These are phyloP conservation scores for Lagenidium sp. DNA, from an alignment of 352 stramenopile genomes.

Conservation along the genomic window DNA sequence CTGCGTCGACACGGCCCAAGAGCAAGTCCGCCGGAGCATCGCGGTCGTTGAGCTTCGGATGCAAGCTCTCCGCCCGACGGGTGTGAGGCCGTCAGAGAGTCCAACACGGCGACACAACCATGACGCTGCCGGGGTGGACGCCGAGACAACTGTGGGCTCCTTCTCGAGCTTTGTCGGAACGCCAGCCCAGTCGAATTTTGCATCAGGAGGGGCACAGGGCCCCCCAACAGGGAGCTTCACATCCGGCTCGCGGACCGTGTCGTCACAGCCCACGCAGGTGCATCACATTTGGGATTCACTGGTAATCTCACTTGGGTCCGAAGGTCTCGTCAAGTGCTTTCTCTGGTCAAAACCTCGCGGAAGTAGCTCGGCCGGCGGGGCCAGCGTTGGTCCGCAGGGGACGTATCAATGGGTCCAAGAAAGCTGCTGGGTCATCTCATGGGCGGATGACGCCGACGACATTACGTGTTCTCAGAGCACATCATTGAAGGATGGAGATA, in stretches of 20 bases:
- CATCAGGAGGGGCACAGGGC: background rate
- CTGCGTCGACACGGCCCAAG: conserved; percentile 68
- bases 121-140: background rate
- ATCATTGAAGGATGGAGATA: conserved; percentile 67
- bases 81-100: conserved; percentile 4
- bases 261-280: conserved; percentile 2
- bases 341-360: conserved; percentile 64
- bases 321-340: conserved; percentile 77
- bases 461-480: conserved; percentile 82
- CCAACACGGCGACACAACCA: conserved; percentile 5
- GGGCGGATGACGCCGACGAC: conserved; percentile 71
- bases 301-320: conserved; percentile 60
- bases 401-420: conserved; percentile 62
- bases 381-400: background rate
- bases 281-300: conserved; percentile 51
- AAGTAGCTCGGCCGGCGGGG: conserved; percentile 3
- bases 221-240: background rate
- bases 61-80: conserved; percentile 1
- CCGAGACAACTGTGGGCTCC: background rate
- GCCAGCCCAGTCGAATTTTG: background rate
- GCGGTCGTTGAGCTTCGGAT: conserved; percentile 48
- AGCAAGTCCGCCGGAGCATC: conserved; percentile 69
- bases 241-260: background rate
- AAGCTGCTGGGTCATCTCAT: conserved; percentile 81
- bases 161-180: conserved; percentile 8